Percentiles rank a stretch among this genome's conserved stretches.
These are phyloP conservation scores for Cordyceps farinosa DNA, from an alignment of 2,329 filamentous ascomycete species.

Conservation along the genomic window DNA sequence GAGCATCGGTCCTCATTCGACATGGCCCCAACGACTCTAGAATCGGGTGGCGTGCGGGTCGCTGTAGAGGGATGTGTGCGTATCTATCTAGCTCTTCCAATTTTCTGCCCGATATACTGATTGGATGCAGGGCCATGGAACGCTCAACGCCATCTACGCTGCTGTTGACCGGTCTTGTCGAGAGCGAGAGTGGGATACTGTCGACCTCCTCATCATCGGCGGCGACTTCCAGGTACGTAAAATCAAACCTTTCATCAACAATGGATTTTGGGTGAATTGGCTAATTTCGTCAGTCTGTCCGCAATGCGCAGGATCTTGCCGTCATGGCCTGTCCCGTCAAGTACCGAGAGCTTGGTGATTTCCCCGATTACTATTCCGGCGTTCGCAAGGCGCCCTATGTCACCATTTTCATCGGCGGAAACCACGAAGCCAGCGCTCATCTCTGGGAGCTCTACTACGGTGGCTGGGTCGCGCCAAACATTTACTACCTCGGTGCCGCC, in stretches of 20 bases:
- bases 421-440: conserved; percentile 90
- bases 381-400: conserved; percentile 73
- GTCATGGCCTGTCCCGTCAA: conserved; percentile 88
- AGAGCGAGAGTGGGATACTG: conserved; percentile 69
- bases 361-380: conserved; percentile 90
- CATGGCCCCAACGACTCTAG: conserved; percentile 33
- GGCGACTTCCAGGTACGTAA: conserved; percentile 80
- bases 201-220: conserved; percentile 90
- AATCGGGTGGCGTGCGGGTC: conserved; percentile 59
- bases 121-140: conserved; percentile 73
- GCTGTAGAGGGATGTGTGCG: conserved; percentile 85
- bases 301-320: conserved; percentile 82
- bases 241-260: not conserved
- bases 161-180: conserved; percentile 67
- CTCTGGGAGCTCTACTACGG: conserved; percentile 93
- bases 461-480: conserved; percentile 94
- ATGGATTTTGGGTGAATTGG: conserved; percentile 12
- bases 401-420: conserved; percentile 89
- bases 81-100: conserved; percentile 19
- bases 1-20: not conserved
- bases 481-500: conserved; percentile 93
- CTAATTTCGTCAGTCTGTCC: conserved; percentile 58
- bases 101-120: not conserved
- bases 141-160: conserved; percentile 85
- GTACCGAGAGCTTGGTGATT: conserved; percentile 85